Conservation (phyloP, 148 eudicot species). For the Camellia japonica region DNA sequence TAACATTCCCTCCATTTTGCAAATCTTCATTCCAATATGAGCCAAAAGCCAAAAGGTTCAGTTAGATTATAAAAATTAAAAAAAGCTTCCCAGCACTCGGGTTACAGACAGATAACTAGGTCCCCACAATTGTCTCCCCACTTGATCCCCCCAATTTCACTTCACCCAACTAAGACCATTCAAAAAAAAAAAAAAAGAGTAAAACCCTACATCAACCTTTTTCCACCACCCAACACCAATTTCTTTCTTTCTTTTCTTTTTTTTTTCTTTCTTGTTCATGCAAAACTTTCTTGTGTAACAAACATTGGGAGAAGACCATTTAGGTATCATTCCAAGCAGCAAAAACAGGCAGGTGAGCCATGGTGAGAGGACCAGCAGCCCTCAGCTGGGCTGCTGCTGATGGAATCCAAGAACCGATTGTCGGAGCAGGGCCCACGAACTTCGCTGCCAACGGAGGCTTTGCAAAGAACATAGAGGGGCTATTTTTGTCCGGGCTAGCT, state of each 20-base stretch:
- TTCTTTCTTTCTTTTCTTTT: constrained; percentile 7
- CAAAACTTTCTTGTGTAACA: constrained; percentile 21
- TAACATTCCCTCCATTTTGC: constrained; percentile 28
- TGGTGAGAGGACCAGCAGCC: constrained; percentile 33
- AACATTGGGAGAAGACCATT: background rate
- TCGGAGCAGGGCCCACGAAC: background rate
- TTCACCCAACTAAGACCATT: constrained; percentile 10
- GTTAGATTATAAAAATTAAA: constrained; percentile 14
- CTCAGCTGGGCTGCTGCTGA: constrained; percentile 13
- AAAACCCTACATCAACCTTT: constrained; percentile 15
- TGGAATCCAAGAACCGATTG: constrained; percentile 6
- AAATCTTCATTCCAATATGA: constrained; percentile 38
- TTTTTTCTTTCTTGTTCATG: constrained; percentile 19
- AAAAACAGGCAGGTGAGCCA: constrained; percentile 63
- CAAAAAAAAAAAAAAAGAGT: constrained; percentile 6
- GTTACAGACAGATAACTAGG: constrained; percentile 22
- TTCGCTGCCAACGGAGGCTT: constrained; percentile 12
- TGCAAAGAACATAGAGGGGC: constrained; percentile 18
- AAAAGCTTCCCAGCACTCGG: constrained; percentile 37
- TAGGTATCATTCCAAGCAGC: constrained; percentile 67
- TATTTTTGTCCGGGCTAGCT: constrained; percentile 48
- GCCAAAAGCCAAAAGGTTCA: constrained; percentile 25
- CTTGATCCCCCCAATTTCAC: constrained; percentile 28
- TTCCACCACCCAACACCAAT: constrained; percentile 10
- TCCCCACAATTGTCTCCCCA: constrained; percentile 24